These are phyloP conservation scores for Conoideocrella luteorostrata DNA, from an alignment of 2,329 filamentous ascomycete genomes.

Conservation along the genomic window DNA sequence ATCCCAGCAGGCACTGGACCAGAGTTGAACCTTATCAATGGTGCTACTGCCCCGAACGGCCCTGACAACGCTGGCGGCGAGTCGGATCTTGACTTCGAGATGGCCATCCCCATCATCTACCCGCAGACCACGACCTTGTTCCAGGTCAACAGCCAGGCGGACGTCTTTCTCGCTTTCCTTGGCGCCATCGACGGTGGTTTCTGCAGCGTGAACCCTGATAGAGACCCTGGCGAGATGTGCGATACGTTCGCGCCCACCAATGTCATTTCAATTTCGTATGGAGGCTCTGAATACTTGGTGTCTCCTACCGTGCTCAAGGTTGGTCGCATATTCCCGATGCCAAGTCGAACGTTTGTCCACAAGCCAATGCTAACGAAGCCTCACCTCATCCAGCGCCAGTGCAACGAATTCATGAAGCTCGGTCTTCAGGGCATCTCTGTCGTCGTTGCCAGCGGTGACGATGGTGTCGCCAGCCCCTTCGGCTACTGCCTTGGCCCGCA, in stretches of 20 bases:
- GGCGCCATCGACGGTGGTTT: conserved; percentile 47
- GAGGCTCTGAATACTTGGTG: conserved; percentile 22
- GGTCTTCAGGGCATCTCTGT: conserved; percentile 35
- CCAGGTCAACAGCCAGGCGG: conserved; percentile 31
- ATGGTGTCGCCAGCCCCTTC: conserved; percentile 13
- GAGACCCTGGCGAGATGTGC: conserved; percentile 27
- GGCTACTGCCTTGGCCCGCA: conserved; percentile 17
- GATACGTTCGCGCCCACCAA: conserved; percentile 23
- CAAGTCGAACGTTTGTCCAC: too few species aligned
- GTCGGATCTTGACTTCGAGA: conserved; percentile 48
- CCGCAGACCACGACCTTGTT: conserved; percentile 46
- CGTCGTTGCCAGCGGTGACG: conserved; percentile 30
- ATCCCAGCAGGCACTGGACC: conserved; percentile 38
- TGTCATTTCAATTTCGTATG: conserved; percentile 36
- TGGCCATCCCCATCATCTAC: conserved; percentile 44
- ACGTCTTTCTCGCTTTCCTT: conserved; percentile 36
- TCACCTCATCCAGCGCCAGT: conserved; percentile 32
- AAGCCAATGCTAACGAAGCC: too few species aligned
- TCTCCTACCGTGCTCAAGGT: conserved; percentile 36
- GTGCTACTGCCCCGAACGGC: conserved; percentile 35
- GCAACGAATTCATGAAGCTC: conserved; percentile 39
- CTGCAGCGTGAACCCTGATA: conserved; percentile 43
- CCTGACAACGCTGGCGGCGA: conserved; percentile 31
- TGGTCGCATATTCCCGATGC: background rate
- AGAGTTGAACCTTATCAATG: conserved; percentile 38